Base-by-base conservation (phyloP, 2,329 filamentous ascomycete genomes). In the Cordyceps militaris region DNA sequence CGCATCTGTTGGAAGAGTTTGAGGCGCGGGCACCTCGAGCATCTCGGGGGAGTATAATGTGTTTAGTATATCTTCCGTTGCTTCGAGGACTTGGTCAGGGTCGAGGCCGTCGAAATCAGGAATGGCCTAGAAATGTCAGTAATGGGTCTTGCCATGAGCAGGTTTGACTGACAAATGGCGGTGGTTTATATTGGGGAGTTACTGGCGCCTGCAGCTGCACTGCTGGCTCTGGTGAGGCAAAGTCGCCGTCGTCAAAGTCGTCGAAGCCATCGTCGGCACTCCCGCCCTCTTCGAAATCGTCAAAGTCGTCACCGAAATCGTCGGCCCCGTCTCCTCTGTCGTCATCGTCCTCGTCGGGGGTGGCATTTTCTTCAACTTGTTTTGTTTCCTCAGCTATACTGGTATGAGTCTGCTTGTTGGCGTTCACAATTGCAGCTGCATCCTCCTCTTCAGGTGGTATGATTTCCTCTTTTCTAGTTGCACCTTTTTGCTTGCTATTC, bases 171-270 rank as follows among this genome's bases (percentile, higher is more conserved):
- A 79, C 74, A 66, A 78, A 77, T 66, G 79, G 76, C 63, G 79
- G 70, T 56, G 70, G 67, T 23, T 71, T 65, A 62, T 72, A 68
- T 60, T 73, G 70, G 62, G 71, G 62, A 28, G 66, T 62, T 43
- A 68, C 61, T 46, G 67, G 66, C 28, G 69, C 63, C 48, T 66
- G 65, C 6, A 65, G 54, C 26, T 64, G 62, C 21, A 65, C 38
- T 48, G 43, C 60, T 19, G 68, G 61, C 30, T 63, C 44, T 49
- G 68, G 58, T 42, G 83, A 76, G 66, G 89, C 81, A 67, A 90
- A 90, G 38, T 79, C 85, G 63, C 86, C 87, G 66, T 88, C 87
- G 67, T 88, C 85, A 71, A 90, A 91, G 66, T 89, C 86, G 65
- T 84, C 83, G 73, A 86, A 86, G 65, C 81, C 81, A 26, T 75